phyloP scores from a whole-genome alignment of 257 asterid genomes.

The Verbena officinalis region DNA sequence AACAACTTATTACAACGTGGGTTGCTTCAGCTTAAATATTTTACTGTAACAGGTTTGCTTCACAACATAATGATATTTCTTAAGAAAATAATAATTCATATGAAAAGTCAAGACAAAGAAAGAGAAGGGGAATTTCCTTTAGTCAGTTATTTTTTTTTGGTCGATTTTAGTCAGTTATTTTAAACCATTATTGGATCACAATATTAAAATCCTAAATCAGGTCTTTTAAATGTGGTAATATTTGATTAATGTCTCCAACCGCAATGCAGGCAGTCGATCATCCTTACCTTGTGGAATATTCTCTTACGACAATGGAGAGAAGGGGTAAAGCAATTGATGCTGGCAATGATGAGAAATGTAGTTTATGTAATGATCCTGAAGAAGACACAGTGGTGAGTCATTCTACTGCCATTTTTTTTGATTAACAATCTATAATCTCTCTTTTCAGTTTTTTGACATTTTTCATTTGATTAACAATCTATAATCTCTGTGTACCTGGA shows the following conservation, averaged over 20 bases:
- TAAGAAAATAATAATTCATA: neutral
- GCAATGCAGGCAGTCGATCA: slow-evolving; percentile 89
- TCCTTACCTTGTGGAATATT: slow-evolving; percentile 95
- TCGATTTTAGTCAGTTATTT: no score
- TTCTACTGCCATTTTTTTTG: slow-evolving; percentile 11
- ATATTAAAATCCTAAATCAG: neutral
- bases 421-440: neutral
- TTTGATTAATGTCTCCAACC: slow-evolving; percentile 26
- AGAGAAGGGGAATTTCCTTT: neutral
- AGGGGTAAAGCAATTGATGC: slow-evolving; percentile 50
- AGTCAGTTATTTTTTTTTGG: neutral
- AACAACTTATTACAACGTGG: neutral
- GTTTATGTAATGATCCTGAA: slow-evolving; percentile 68
- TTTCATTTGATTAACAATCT: no score
- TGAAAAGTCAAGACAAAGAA: neutral
- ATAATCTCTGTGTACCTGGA: no score
- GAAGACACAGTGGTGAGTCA: slow-evolving; percentile 81
- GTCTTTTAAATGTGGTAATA: slow-evolving; percentile 9
- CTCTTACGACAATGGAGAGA: slow-evolving; percentile 60
- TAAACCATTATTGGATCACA: no score
- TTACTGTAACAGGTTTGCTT: neutral
- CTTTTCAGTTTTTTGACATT: neutral
- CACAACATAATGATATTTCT: neutral
- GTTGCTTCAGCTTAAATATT: neutral
- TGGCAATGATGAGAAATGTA: slow-evolving; percentile 55